Base-by-base conservation (phyloP, 2,329 filamentous ascomycete genomes). In the Trichoderma sp. region DNA sequence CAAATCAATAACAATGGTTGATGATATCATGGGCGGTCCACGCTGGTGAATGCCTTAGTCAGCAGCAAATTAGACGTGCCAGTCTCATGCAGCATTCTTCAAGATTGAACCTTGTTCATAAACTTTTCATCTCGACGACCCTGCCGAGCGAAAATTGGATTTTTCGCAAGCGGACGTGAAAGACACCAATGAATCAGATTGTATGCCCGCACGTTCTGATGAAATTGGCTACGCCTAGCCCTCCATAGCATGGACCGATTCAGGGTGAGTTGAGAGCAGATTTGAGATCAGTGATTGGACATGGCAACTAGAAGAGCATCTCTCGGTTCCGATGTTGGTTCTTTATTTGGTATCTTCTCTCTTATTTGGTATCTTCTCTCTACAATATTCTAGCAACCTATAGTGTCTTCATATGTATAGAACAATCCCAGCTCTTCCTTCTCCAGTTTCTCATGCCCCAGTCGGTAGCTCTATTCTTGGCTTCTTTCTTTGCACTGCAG, bases 231-330 rank as follows among this genome's bases (percentile, higher is more conserved):
- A 72, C 73, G 73, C 72, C 65, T 72, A 55, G 47, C 59, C 64
- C 43, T 28, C 28, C 69, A 58, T 58, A 65, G 43, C 58, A 77
- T 77, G 76, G 74, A 76, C 53, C 71, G 72, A 66, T 73, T 73
- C 57, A 76, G 76, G 73, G 76, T 76, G 66, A 63, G 74, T 64
- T 62, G 58, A 61, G 23, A n/a, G 50, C 65, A 68, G 65, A 23
- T 68, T 50, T 62, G 13, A 50, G 5, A 50, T 26, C 17, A 26
- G 6, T 59, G 11, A 47, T 47, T 50, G 23, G n/a, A 30, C 30
- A 17, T 4, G 39, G 9, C 3, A 61, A 32, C 34, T 53, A 11
- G 2, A 36, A 12, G 30, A 5, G 20, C 47, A 53, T 53, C 20
- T 13, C 47, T 53, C 11, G 12, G 8, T 7, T 23, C 28, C 13